Evolutionary conservation across 2,329 filamentous ascomycete genomes (phyloP), one percentile per base, ranked within the genome.

Genomic region (Claviceps pusilla): DNA sequence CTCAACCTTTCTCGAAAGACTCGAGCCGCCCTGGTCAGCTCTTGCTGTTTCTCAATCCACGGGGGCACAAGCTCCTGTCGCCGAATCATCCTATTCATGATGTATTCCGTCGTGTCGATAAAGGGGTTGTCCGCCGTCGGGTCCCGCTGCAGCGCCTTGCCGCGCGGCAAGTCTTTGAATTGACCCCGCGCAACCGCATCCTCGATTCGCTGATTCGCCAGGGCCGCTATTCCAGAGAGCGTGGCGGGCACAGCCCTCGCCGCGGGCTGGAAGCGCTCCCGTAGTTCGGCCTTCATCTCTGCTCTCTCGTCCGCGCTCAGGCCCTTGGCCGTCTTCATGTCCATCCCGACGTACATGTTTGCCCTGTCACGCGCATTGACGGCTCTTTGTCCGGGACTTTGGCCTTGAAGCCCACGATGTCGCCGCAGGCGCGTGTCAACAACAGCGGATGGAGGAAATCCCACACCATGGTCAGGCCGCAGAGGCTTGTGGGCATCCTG

Each of bases 31-130:
- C 80, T 82, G 11, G 82, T 77, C 6, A 97, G 73, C 63, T 96
- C 89, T 65, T 97, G 91, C 67, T 98, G 93, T 70, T 96, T 97
- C 69, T 98, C 93, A 56, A 98, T 97, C 93, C 93, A 98, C 0
- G 91, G 91, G 0, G 93, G 93, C 0, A 95, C 88, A 56, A 97
- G 87, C 24, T 95, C 90, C 68, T 98, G 93, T 56, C 86, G 85
- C 70, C 96, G 87, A 58, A 98, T 96, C 73, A 97, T 96, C 70
- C 94, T 93, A 71, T 98, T 97, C 85, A 97, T 86, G 62, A 97
- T 87, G 66, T 96, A 96, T 69, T 97, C 91, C 0, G 93, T 97
- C 0, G 91, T 97, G 64, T 97, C 89, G 55, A 97, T 81, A 63
- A 95, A 97, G 0, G 93, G 89, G 60, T 86, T 94, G 61, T 84